These are phyloP conservation scores for Colletotrichum viniferum DNA, from an alignment of 2,329 filamentous ascomycete genomes.

Conservation along the genomic window DNA sequence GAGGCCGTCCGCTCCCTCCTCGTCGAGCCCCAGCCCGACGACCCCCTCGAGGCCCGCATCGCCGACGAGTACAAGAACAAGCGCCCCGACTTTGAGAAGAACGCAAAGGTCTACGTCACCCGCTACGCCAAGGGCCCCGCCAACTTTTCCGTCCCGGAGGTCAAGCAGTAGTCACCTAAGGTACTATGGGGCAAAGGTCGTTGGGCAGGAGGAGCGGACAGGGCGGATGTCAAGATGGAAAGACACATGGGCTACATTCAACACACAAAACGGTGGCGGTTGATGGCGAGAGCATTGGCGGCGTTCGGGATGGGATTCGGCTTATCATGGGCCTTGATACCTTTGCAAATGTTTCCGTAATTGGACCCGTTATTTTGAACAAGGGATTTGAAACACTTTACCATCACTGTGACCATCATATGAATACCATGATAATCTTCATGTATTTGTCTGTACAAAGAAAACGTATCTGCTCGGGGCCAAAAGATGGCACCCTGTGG, in stretches of 20 bases:
- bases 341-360: not conserved
- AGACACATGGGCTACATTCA: not conserved
- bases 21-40: slow-evolving; percentile 82
- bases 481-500: not conserved
- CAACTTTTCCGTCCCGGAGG: slow-evolving; percentile 34
- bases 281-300: not conserved
- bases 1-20: slow-evolving; percentile 78
- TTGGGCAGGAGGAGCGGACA: not conserved
- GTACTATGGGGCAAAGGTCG: not conserved
- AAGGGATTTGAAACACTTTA: not conserved
- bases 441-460: not conserved
- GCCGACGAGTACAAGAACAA: slow-evolving; percentile 82
- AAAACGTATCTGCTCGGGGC: not conserved
- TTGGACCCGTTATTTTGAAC: not conserved
- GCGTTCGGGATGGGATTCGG: not conserved
- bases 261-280: not conserved
- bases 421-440: not conserved
- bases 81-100: slow-evolving; percentile 72
- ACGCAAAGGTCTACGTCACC: slow-evolving; percentile 73
- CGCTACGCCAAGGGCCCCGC: slow-evolving; percentile 66
- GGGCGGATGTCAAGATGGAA: not conserved
- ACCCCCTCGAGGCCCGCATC: slow-evolving; percentile 85
- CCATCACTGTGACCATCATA: not conserved
- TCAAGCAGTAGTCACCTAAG: slow-evolving; percentile 3
- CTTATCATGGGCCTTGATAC: not conserved